Conservation (phyloP, 768 basidiomycete species). For the Lentinula aciculospora region DNA sequence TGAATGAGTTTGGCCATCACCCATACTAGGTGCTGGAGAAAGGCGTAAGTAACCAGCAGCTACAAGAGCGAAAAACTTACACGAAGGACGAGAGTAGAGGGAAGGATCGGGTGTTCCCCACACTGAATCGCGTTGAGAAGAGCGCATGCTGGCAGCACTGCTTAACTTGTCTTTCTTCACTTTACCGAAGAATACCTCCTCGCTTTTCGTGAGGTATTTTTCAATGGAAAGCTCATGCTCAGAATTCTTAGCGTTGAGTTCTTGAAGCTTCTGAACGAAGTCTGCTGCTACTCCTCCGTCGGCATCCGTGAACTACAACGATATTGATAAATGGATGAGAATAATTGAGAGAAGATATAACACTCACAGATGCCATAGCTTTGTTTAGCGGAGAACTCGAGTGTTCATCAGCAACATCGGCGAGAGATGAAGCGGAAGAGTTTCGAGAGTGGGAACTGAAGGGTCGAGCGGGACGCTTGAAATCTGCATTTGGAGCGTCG, state of each 20-base stretch:
- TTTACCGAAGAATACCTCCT: conserved; percentile 90
- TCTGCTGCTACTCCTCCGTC: conserved; percentile 90
- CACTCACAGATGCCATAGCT: conserved; percentile 77
- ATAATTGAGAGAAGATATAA: neutral
- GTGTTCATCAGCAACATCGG: conserved; percentile 90
- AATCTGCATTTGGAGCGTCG: conserved; percentile 40
- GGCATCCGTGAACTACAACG: conserved; percentile 78
- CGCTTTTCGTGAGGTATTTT: conserved; percentile 84
- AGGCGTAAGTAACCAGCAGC: neutral
- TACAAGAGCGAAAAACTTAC: conserved; percentile 35
- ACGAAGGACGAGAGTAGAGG: conserved; percentile 65
- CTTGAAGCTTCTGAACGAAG: conserved; percentile 83
- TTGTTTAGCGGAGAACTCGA: conserved; percentile 88
- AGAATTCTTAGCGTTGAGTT: conserved; percentile 79
- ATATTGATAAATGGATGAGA: conserved; percentile 4
- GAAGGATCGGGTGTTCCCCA: conserved; percentile 72
- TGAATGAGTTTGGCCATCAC: conserved; percentile 37
- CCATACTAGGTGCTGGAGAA: conserved; percentile 37
- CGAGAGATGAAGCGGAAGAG: conserved; percentile 87
- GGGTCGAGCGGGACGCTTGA: conserved; percentile 51
- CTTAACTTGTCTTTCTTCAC: conserved; percentile 86
- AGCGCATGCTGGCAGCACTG: conserved; percentile 73
- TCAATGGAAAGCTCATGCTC: conserved; percentile 91
- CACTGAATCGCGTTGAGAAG: conserved; percentile 76
- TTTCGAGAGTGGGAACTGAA: conserved; percentile 79